A percentile compares a stretch with the other conserved stretches of the same genome.
phyloP scores from a whole-genome alignment of 2,329 filamentous ascomycete species.

The Fusarium brevicatenulatum region DNA sequence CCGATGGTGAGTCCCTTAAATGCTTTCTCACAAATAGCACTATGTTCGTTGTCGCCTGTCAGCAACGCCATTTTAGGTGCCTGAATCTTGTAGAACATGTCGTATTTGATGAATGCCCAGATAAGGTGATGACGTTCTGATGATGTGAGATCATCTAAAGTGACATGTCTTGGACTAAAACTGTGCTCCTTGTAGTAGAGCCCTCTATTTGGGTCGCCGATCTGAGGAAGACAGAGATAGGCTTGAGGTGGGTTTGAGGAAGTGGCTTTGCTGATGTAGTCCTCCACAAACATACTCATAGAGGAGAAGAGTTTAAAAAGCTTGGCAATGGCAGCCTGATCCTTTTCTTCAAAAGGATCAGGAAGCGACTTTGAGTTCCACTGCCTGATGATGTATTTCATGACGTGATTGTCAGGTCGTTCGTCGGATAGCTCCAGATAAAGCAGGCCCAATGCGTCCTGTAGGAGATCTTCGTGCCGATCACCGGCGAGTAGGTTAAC shows the following conservation, averaged over 20 bases:
- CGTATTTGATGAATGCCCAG: not conserved
- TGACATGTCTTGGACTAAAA: not conserved
- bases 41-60: not conserved
- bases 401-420: not conserved
- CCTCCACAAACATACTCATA: slow-evolving; percentile 18
- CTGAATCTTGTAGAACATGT: not conserved
- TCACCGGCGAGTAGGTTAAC: not conserved
- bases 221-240: slow-evolving; percentile 14
- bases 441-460: slow-evolving; percentile 2
- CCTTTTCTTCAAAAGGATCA: not conserved
- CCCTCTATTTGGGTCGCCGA: not conserved
- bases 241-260: not conserved
- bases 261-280: slow-evolving; percentile 29
- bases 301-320: slow-evolving; percentile 3
- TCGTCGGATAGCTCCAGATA: not conserved
- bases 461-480: not conserved
- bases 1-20: rapidly evolving
- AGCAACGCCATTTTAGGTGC: not conserved
- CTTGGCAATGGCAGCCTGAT: not conserved
- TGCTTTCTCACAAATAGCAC: no score
- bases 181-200: not conserved
- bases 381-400: not conserved
- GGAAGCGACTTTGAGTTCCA: not conserved
- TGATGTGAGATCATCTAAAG: not conserved
- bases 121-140: not conserved